Evolutionary conservation across 176 grass and related monocot species (phyloP), one percentile per base, ranked within the genome.

Genomic region (Hordeum marinum): DNA sequence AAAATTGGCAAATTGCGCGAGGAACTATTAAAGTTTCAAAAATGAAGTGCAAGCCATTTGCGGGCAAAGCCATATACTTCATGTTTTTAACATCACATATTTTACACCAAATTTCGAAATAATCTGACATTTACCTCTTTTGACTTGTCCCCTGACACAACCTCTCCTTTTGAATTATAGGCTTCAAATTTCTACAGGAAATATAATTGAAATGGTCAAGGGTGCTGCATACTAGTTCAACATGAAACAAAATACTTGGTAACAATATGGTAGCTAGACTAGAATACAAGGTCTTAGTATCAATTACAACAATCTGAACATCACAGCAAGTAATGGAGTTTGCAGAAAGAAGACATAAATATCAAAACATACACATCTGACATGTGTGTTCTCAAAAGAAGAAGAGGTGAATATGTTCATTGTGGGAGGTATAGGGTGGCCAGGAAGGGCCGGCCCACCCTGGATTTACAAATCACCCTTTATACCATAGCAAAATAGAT

Each of bases 181-280:
- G 93, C 91, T 90, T 95, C 95, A 88, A 95, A 98, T 88, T 91
- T 98, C 95, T 98, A 80, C 40, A 90, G 40, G 66, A 76, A 91
- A 88, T 66, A 77, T 1, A 86, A 80, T 48, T 73, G 69, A 63
- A 79, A 63, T 48, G 32, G 11, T 86, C 52, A 90, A 6, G 57
- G 18, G 29, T 50, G 45, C 43, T 63, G 31, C 77, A 43, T 55
- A 54, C 18, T 76, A 75, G 11, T 58, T 20, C 29, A 83, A 20
- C 35, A 72, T 3, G 9, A 36, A 84, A 84, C 11, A 84, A 57
- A 46, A 45, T 80, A 50, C 14, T 74, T 42, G 9, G 17, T 74
- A 69, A 36, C 25, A 67, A 35, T 9, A 4, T 70, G 55, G 10
- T 35, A 64, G 55, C 34, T 20, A 77, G 25, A 74, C 5, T 80